These are phyloP conservation scores for Punctularia strigosozonata DNA, from an alignment of 768 basidiomycete genomes.

Conservation along the genomic window DNA sequence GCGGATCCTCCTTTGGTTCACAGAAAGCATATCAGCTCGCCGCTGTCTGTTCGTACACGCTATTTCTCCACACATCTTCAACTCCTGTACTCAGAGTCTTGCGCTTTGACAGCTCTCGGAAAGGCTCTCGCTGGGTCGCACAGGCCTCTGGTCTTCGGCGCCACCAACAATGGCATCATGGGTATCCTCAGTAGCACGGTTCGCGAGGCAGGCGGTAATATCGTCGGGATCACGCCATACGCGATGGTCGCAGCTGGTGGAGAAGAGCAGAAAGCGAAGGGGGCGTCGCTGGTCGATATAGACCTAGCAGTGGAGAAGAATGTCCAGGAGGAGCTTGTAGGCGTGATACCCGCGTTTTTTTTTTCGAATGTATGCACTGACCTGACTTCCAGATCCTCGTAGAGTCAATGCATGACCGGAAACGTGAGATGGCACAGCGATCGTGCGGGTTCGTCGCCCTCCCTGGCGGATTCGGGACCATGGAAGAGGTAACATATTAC, in stretches of 20 bases:
- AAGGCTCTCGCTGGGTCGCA: constrained; percentile 49
- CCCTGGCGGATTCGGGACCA: constrained; percentile 94
- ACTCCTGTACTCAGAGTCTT: too few species aligned
- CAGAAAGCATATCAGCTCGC: constrained; percentile 1
- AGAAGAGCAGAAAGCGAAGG: constrained; percentile 46
- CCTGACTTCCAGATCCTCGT: constrained; percentile 52
- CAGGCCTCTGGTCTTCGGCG: constrained; percentile 76
- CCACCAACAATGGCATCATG: constrained; percentile 79
- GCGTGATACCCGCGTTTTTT: constrained; percentile 2
- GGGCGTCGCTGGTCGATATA: constrained; percentile 10
- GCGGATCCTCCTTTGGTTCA: constrained; percentile 1
- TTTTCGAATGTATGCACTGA: constrained; percentile 1
- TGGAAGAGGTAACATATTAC: constrained; percentile 64
- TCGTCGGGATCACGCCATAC: constrained; percentile 67
- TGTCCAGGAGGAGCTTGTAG: constrained; percentile 23
- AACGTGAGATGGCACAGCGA: constrained; percentile 80
- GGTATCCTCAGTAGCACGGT: constrained; percentile 63
- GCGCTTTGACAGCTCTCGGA: constrained; percentile 75
- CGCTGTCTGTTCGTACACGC: background rate
- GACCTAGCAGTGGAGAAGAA: constrained; percentile 22
- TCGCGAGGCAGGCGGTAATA: constrained; percentile 54
- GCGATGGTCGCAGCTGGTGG: constrained; percentile 64
- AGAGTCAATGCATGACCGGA: constrained; percentile 80
- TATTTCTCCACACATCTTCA: background rate
- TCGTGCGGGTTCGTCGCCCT: constrained; percentile 76